Evolutionary conservation across 2,329 filamentous ascomycete genomes (phyloP).

Genomic region (Ascocoryne sarcoides): DNA sequence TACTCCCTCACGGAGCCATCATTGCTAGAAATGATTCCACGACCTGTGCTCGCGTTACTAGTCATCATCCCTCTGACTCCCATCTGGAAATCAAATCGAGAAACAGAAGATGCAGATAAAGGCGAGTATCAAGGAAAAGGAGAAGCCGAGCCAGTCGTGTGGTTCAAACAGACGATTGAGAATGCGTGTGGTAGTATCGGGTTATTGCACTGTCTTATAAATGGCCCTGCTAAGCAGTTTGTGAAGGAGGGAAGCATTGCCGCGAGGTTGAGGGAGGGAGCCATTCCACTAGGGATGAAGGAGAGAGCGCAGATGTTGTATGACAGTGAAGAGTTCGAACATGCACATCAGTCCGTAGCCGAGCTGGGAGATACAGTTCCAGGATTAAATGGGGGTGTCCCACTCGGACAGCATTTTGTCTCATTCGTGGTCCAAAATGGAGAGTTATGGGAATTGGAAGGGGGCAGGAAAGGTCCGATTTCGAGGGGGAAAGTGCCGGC

Average conservation of each 20-base stretch:
- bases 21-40: conserved; percentile 77
- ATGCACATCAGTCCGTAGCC: conserved; percentile 71
- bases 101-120: conserved; percentile 59
- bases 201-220: conserved; percentile 71
- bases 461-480: conserved; percentile 52
- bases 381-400: conserved; percentile 52
- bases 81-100: conserved; percentile 68
- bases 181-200: conserved; percentile 92
- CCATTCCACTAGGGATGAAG: conserved; percentile 58
- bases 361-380: conserved; percentile 76
- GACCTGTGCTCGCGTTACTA: conserved; percentile 78
- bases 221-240: conserved; percentile 62
- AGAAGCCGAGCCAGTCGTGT: conserved; percentile 65
- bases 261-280: conserved; percentile 38
- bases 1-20: conserved; percentile 82
- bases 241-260: conserved; percentile 19
- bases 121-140: conserved; percentile 62
- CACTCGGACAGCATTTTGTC: conserved; percentile 91
- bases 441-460: conserved; percentile 63
- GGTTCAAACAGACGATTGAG: conserved; percentile 92
- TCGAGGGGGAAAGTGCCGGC: conserved; percentile 1
- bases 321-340: conserved; percentile 63
- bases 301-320: conserved; percentile 70
- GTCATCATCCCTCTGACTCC: conserved; percentile 83
- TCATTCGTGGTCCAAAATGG: conserved; percentile 77